Evolutionary conservation across 2,329 filamentous ascomycete species (phyloP), one percentile per base, ranked within the genome.

Genomic region (Alternaria metachromatica): DNA sequence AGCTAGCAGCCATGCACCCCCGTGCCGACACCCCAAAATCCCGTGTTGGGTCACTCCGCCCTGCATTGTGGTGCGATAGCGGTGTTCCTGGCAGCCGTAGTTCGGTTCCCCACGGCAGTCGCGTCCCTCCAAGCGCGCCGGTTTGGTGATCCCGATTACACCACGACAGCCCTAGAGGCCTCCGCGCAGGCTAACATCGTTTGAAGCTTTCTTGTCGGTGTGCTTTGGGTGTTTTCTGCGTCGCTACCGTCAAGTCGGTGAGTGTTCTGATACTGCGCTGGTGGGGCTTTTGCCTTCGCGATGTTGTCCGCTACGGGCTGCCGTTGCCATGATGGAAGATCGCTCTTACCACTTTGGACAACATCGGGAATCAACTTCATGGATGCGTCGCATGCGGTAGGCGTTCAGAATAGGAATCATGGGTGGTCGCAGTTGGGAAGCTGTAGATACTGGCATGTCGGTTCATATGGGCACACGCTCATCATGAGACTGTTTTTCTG

Each of bases 41-140:
- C 58, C 58, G 58, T 20, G 43, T 25, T 61, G 51, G 30, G 11
- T 50, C 23, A 26, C 51, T 33, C 46, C 58, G 18, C 58, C 23
- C 51, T 43, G 53, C 58, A 58, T 48, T 44, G 49, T 28, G n/a
- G 60, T 43, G 26, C 46, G 43, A 56, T 46, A 28, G 30, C 53
- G 54, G 55, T 50, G 59, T 62, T 46, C 59, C 59, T 58, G 59
- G 44, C 45, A 33, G 23, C 54, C 46, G 54, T 48, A 59, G 48
- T 48, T 67, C 66, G 66, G 66, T 68, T 68, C 66, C 66, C 66
- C 66, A 64, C 61, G 61, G 58, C 61, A 54, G 64, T 64, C 58
- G 63, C 56, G 58, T 49, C 55, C 6, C 56, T 26, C 55, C 49
- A 51, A 26, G 53, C 45, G 37, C 25, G 49, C 20, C 55, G 33